Percentiles rank a stretch among this genome's conserved stretches.
Conservation (phyloP, 257 asterid genomes). For the Lavandula angustifolia region DNA sequence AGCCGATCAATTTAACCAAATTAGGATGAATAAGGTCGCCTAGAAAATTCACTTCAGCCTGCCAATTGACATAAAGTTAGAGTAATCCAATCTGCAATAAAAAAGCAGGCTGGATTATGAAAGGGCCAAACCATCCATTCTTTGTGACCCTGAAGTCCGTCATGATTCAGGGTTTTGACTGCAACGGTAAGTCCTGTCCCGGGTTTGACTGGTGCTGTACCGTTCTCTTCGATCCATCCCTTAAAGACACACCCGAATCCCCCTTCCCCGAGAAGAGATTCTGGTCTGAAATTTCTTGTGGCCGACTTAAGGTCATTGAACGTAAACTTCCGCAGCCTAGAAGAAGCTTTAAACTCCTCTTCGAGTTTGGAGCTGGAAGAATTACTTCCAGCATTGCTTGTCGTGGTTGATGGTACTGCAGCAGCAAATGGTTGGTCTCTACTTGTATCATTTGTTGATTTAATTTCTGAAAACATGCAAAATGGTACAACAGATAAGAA, state of each 20-base stretch:
- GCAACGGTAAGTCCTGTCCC: conserved; percentile 99
- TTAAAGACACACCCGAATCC: conserved; percentile 98
- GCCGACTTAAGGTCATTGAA: conserved; percentile 89
- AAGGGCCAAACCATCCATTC: conserved; percentile 93
- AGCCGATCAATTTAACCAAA: conserved; percentile 91
- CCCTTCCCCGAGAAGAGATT: conserved; percentile 98
- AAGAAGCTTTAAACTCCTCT: conserved; percentile 82
- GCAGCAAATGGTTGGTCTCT: conserved; percentile 69
- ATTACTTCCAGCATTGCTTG: conserved; percentile 72
- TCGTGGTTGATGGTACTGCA: conserved; percentile 60
- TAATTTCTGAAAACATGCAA: conserved; percentile 54
- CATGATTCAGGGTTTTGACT: conserved; percentile 93
- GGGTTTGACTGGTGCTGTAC: conserved; percentile 97
- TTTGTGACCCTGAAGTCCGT: conserved; percentile 98
- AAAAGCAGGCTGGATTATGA: conserved; percentile 29
- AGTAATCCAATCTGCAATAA: conserved; percentile 29
- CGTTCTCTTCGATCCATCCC: conserved; percentile 99
- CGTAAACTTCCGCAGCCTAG: conserved; percentile 81
- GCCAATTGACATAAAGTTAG: conserved; percentile 41
- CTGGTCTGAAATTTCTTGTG: conserved; percentile 94
- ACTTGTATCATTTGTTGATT: conserved; percentile 62
- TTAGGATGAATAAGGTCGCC: conserved; percentile 92
- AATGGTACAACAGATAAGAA: conserved; percentile 33
- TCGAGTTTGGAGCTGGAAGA: conserved; percentile 73
- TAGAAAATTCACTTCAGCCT: conserved; percentile 95